These are phyloP conservation scores for Corylus avellana DNA, from an alignment of 306 rosid genomes.

Conservation along the genomic window DNA sequence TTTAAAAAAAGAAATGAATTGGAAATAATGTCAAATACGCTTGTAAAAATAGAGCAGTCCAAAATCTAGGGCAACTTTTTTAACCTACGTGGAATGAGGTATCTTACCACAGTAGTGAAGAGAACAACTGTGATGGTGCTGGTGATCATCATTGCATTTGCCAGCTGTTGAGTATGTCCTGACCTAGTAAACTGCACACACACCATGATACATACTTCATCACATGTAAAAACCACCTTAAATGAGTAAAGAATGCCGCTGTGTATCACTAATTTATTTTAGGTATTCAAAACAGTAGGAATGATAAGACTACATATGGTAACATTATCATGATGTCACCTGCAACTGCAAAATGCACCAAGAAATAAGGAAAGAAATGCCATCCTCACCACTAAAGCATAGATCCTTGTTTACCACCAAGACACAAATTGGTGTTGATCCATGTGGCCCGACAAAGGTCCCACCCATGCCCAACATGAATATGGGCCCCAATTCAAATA, in stretches of 20 bases:
- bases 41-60: neutral
- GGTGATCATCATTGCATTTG: conserved; percentile 61
- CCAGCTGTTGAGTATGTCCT: conserved; percentile 50
- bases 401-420: neutral
- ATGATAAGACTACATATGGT: neutral
- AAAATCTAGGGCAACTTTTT: neutral
- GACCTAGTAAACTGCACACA: conserved; percentile 52
- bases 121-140: conserved; percentile 63
- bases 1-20: neutral
- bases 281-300: neutral
- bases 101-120: conserved; percentile 59
- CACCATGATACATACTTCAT: conserved; percentile 1
- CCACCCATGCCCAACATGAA: neutral
- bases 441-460: neutral
- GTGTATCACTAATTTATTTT: neutral
- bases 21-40: neutral
- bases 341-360: neutral
- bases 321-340: neutral
- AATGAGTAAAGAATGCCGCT: neutral
- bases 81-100: neutral
- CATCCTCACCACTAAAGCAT: neutral
- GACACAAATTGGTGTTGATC: neutral
- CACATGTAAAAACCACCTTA: conserved; percentile 2
- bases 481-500: neutral
- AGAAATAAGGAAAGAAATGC: neutral